Evolutionary conservation across 495 filamentous ascomycete genomes (phyloP), one percentile per base, ranked within the genome.

Genomic region (Penicillium samsonianum): DNA sequence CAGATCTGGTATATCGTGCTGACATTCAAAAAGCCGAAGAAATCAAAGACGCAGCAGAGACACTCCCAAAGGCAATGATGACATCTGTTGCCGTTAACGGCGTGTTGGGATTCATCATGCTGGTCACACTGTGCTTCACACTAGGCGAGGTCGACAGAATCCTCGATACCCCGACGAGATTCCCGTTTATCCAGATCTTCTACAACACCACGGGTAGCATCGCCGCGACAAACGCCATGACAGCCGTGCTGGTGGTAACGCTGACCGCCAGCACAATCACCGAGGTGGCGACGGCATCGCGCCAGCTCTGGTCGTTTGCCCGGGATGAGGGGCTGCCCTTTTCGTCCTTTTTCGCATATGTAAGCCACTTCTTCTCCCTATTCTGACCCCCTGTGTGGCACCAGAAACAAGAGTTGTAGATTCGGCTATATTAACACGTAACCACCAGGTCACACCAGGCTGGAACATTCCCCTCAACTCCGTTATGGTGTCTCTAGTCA

Each of bases 231-330:
- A 79, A 75, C 37, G 71, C 73, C 17, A 77, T 84, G 73, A 81
- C 78, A 1, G 69, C 68, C 10, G 74, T 85, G 22, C 63, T 85
- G 28, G 67, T 82, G 6, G 58, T 86, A 11, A 73, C 80, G 6
- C 61, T 80, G 5, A 73, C 77, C 12, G 76, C 72, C 26, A 78
- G 78, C 16, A 76, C 77, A 2, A 76, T 85, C 52, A 82, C 76
- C 50, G 75, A 80, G 53, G 78, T 83, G 14, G 79, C 83, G 7
- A 83, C 82, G 0, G 77, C 81, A 11, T 84, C 82, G 10, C 73
- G 82, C 0, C 83, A 85, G 66, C 72, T 84, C 1, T 84, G 76
- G 75, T 78, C 81, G 4, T 86, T 83, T 67, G 81, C 81, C 6
- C 71, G 83, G 20, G 83, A 85, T 57, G 60, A 70, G 11, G 83